phyloP scores from a whole-genome alignment of 2,329 filamentous ascomycete genomes.

The Penicillium brasilianum region DNA sequence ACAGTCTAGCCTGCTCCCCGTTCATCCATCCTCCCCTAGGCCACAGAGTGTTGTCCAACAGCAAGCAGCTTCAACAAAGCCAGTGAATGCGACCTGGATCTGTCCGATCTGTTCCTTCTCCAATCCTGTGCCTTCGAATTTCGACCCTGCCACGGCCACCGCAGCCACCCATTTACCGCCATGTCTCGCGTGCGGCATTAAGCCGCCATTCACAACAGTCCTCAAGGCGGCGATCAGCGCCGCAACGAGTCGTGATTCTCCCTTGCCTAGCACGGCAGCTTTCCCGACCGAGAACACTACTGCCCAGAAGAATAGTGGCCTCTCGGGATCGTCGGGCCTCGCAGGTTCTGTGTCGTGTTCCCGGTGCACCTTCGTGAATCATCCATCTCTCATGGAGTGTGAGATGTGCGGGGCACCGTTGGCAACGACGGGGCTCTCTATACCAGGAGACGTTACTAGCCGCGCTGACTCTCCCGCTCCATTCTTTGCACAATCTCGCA shows the following conservation, averaged over 20 bases:
- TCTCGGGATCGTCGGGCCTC: conserved; percentile 5
- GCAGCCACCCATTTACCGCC: conserved; percentile 80
- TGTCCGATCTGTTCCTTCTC: conserved; percentile 96
- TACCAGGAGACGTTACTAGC: conserved; percentile 31
- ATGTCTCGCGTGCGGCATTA: conserved; percentile 92
- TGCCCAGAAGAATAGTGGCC: conserved; percentile 10
- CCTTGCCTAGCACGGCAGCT: conserved; percentile 17
- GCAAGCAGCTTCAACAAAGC: conserved; percentile 43
- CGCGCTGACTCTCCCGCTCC: conserved; percentile 81
- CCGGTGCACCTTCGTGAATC: conserved; percentile 91
- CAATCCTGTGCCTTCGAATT: conserved; percentile 90
- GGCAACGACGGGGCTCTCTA: conserved; percentile 57
- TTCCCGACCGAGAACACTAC: conserved; percentile 6
- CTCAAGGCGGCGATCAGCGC: conserved; percentile 85
- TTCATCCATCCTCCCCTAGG: conserved; percentile 37
- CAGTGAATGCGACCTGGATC: conserved; percentile 78
- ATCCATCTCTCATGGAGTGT: conserved; percentile 81
- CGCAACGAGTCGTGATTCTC: conserved; percentile 57
- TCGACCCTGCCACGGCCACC: conserved; percentile 81
- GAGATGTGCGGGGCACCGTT: conserved; percentile 89
- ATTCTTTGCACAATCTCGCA: conserved; percentile 55
- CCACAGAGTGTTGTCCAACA: conserved; percentile 40
- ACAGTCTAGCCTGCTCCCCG: conserved; percentile 41
- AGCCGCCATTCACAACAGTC: conserved; percentile 79
- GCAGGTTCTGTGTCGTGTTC: conserved; percentile 63